Evolutionary conservation across 345 rosid species (phyloP).

Genomic region (Populus deltoides): DNA sequence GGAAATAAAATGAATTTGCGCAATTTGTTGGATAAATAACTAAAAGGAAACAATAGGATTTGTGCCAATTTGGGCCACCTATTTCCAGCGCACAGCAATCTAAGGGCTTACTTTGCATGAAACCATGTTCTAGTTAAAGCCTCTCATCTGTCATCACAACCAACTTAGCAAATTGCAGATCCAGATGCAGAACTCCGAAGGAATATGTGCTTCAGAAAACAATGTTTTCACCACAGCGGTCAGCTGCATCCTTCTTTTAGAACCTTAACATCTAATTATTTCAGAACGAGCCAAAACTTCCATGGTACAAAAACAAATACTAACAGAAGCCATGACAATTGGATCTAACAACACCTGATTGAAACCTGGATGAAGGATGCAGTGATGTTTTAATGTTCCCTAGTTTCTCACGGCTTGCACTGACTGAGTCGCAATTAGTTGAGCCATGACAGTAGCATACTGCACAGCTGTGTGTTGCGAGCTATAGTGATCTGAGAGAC

Average conservation of each 20-base stretch:
- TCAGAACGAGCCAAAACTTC: too few relatives aligned
- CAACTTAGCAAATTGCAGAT: too few relatives aligned
- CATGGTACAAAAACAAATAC: too few relatives aligned
- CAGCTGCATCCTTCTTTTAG: too few relatives aligned
- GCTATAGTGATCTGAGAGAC: conserved; percentile 62
- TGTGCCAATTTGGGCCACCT: neutral
- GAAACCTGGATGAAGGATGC: neutral
- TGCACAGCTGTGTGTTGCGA: conserved; percentile 86
- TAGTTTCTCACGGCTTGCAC: conserved; percentile 53
- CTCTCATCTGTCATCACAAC: too few relatives aligned
- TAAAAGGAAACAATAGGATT: neutral
- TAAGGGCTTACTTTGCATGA: neutral
- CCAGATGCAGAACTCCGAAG: too few relatives aligned
- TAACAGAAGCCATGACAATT: neutral
- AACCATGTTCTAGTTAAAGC: neutral
- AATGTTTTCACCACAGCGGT: too few relatives aligned
- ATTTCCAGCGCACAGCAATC: neutral
- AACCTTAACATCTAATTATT: too few relatives aligned
- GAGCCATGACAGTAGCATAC: conserved; percentile 75
- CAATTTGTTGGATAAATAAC: neutral
- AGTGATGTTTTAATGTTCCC: neutral
- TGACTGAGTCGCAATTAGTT: conserved; percentile 72
- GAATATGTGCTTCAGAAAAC: too few relatives aligned
- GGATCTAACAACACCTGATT: neutral
- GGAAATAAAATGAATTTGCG: too few relatives aligned